A percentile compares a stretch with the other conserved stretches of the same genome.
These are phyloP conservation scores for Pseudotsuga menziesii DNA, from an alignment of 75 land plant species.

Conservation along the genomic window DNA sequence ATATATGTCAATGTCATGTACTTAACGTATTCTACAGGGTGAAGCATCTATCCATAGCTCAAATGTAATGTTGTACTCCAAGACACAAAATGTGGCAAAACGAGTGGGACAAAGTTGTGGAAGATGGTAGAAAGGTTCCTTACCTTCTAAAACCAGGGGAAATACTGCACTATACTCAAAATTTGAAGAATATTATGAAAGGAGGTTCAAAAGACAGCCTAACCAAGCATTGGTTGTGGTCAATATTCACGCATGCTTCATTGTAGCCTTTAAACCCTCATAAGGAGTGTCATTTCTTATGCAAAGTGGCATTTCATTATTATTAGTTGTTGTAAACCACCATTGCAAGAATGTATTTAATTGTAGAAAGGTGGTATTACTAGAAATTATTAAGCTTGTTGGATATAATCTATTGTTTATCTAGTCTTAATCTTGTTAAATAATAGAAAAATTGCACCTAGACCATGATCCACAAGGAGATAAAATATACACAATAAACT, in stretches of 20 bases:
- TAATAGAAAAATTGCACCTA: too few species aligned
- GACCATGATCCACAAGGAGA: too few species aligned
- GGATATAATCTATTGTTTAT: too few species aligned
- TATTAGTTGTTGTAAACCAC: neutral
- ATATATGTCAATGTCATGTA: neutral
- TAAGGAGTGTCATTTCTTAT: neutral
- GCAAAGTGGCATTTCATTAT: neutral
- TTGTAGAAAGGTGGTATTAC: slow-evolving; percentile 1
- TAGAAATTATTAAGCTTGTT: neutral
- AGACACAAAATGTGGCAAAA: slow-evolving; percentile 75
- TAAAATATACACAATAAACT: too few species aligned
- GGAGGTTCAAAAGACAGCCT: slow-evolving; percentile 23
- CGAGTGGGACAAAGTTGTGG: slow-evolving; percentile 88
- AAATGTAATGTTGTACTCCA: slow-evolving; percentile 98
- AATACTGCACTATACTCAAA: slow-evolving; percentile 76
- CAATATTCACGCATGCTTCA: neutral
- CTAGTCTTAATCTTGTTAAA: too few species aligned
- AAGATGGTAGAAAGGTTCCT: slow-evolving; percentile 79
- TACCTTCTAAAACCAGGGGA: slow-evolving; percentile 97
- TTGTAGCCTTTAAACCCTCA: neutral
- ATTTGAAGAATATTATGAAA: slow-evolving; percentile 68
- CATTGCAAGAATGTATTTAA: neutral
- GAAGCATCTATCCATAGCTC: slow-evolving; percentile 96
- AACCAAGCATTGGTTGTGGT: neutral
- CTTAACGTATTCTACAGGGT: slow-evolving; percentile 40